phyloP scores from a whole-genome alignment of 805 yeast genomes.

The Ogataea degrootiae region DNA sequence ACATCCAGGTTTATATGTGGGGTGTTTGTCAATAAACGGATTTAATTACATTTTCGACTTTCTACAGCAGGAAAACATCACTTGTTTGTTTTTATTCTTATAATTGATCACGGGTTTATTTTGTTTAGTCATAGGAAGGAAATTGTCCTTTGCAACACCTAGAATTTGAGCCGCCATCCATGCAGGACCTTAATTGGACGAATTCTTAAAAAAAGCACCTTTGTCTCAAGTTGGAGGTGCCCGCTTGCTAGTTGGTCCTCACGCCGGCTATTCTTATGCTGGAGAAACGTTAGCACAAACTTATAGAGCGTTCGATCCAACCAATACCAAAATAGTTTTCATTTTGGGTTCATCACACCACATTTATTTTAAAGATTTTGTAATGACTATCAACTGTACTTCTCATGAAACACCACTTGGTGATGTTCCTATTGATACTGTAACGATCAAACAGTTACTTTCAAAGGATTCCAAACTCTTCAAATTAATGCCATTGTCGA shows the following conservation, averaged over 20 bases:
- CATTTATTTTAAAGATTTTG: slow-evolving; percentile 65
- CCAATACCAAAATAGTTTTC: slow-evolving; percentile 57
- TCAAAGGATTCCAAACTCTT: slow-evolving; percentile 37
- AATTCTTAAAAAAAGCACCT: slow-evolving; percentile 38
- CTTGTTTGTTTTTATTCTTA: no score
- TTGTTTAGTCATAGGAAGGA: background rate
- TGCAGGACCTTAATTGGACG: slow-evolving; percentile 71
- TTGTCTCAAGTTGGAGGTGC: slow-evolving; percentile 32
- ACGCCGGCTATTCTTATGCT: slow-evolving; percentile 88
- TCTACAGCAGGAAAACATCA: no score
- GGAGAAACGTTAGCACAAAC: slow-evolving; percentile 76
- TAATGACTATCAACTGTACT: slow-evolving; percentile 47
- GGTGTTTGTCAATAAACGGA: no score
- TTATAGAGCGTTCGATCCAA: slow-evolving; percentile 63
- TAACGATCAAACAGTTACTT: slow-evolving; percentile 34
- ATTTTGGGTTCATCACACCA: slow-evolving; percentile 93
- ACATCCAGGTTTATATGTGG: no score
- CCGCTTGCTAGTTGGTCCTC: slow-evolving; percentile 60
- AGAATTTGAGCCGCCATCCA: slow-evolving; percentile 61
- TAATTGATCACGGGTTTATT: no score
- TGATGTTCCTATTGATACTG: slow-evolving; percentile 57
- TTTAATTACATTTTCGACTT: no score
- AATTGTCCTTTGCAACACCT: background rate
- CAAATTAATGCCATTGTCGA: slow-evolving; percentile 48
- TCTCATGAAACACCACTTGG: slow-evolving; percentile 83